Base-by-base conservation (phyloP, 2,329 filamentous ascomycete genomes). In the Rhinocladiella similis region DNA sequence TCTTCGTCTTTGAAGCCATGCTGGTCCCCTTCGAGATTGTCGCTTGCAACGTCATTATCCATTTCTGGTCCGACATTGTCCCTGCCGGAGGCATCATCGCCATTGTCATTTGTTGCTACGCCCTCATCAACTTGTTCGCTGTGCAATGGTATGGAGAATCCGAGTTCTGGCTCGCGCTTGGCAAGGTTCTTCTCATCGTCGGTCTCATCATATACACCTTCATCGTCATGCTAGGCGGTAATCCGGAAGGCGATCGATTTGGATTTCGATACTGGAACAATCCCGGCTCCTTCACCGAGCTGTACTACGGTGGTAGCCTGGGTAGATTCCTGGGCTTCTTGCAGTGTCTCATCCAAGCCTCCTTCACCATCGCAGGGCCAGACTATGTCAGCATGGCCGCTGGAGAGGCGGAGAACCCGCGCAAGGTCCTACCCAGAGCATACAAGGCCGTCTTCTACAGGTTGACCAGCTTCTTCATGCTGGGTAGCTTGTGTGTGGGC, bases 141-240 rank as follows among this genome's bases (percentile, higher is more conserved):
- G 86, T 90, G 19, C 78, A 84, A 58, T 87, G 79, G 74, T 90
- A 88, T 51, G 87, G 87, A 47, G 86, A 89, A 71, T 80, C 84
- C 0, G 89, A 91, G 67, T 91, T 91, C 66, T 77, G 79, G 68
- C 82, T 83, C 14, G 84, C 87, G 2, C 70, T 87, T 3, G 84
- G 84, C 54, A 90, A 90, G 68, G 80, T 89, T 3, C 63, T 90
- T 2, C 76, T 90, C 47, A 87, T 89, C 56, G 70, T 89, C 25
- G 85, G 81, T 0, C 72, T 90, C 36, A 84, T 81, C 1, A 77
- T 91, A 29, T 80, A 90, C 64, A 65, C 83, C 62, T 90, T 89
- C 73, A 91, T 89, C 13, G 89, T 94, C 66, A 91, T 92, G 85
- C 76, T 92, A 0, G 90, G 89, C 5, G 90, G 88, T 5, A 92